A percentile compares a stretch with the other conserved stretches of the same genome.
These are phyloP conservation scores for Penicillium nordicum DNA, from an alignment of 2,329 filamentous ascomycete species.

Conservation along the genomic window DNA sequence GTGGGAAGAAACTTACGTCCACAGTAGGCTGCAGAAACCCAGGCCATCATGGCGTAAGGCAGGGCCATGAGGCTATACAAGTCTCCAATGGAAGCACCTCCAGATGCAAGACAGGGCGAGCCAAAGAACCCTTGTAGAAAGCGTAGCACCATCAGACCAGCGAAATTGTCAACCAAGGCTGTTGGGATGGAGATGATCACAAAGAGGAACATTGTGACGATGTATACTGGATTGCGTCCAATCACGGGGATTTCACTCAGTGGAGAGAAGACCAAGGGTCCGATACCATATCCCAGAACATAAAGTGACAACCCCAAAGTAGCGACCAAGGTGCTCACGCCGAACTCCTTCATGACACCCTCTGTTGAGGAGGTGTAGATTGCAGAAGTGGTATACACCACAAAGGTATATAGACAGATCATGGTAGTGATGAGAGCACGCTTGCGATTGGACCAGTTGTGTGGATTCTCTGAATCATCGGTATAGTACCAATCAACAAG, in stretches of 20 bases:
- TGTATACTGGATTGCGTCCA: constrained; percentile 66
- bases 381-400: constrained; percentile 36
- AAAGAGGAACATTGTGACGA: constrained; percentile 65
- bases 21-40: constrained; percentile 49
- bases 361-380: constrained; percentile 32
- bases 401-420: constrained; percentile 37
- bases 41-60: constrained; percentile 59
- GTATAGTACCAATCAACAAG: constrained; percentile 36
- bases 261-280: constrained; percentile 64
- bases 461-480: constrained; percentile 27
- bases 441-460: constrained; percentile 33
- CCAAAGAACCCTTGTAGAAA: constrained; percentile 67
- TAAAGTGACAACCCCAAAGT: constrained; percentile 36
- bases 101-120: constrained; percentile 61
- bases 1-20: constrained; percentile 33
- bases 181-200: constrained; percentile 64
- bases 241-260: constrained; percentile 64
- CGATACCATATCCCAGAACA: constrained; percentile 51
- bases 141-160: constrained; percentile 61
- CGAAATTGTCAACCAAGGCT: constrained; percentile 60
- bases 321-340: constrained; percentile 26
- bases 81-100: constrained; percentile 47
- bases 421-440: constrained; percentile 23
- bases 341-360: constrained; percentile 27
- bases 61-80: constrained; percentile 54